Percentiles rank a stretch among this genome's conserved stretches.
These are phyloP conservation scores for Arabis alpina DNA, from an alignment of 345 rosid genomes.

Conservation along the genomic window DNA sequence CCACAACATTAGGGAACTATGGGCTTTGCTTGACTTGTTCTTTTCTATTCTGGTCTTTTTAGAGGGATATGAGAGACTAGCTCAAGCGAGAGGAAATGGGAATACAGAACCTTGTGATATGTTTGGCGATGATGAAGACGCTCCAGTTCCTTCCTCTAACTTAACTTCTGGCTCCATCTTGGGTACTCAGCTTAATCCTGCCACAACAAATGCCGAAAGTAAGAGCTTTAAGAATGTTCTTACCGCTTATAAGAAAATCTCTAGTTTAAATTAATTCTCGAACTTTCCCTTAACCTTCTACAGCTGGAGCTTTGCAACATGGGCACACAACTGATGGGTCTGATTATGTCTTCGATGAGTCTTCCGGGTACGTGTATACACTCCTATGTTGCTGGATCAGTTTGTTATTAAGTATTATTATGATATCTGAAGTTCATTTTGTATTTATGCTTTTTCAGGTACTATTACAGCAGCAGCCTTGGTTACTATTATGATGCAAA, in stretches of 20 bases:
- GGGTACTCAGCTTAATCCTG: constrained; percentile 44
- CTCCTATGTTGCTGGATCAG: constrained; percentile 4
- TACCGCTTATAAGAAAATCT: not conserved
- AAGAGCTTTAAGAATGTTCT: constrained; percentile 1
- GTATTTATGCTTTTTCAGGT: constrained; percentile 50
- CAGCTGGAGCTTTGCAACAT: constrained; percentile 56
- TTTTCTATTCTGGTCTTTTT: constrained; percentile 32
- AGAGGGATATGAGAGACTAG: constrained; percentile 88
- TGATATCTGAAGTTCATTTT: not conserved
- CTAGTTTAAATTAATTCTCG: not conserved
- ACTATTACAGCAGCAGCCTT: constrained; percentile 88
- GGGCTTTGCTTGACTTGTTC: constrained; percentile 14
- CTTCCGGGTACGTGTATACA: constrained; percentile 69
- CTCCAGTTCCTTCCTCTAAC: constrained; percentile 46
- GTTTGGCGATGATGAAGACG: constrained; percentile 80
- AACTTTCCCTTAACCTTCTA: constrained; percentile 26
- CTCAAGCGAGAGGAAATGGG: constrained; percentile 57
- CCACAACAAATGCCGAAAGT: constrained; percentile 48
- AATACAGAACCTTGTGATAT: constrained; percentile 63
- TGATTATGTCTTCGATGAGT: constrained; percentile 84
- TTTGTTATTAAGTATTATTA: not conserved
- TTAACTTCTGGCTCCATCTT: constrained; percentile 43
- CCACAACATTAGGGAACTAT: constrained; percentile 4
- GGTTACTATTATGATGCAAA: constrained; percentile 93
- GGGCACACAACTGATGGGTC: constrained; percentile 46